Evolutionary conservation across 441 rosid genomes (phyloP).

Genomic region (Biscutella laevigata): DNA sequence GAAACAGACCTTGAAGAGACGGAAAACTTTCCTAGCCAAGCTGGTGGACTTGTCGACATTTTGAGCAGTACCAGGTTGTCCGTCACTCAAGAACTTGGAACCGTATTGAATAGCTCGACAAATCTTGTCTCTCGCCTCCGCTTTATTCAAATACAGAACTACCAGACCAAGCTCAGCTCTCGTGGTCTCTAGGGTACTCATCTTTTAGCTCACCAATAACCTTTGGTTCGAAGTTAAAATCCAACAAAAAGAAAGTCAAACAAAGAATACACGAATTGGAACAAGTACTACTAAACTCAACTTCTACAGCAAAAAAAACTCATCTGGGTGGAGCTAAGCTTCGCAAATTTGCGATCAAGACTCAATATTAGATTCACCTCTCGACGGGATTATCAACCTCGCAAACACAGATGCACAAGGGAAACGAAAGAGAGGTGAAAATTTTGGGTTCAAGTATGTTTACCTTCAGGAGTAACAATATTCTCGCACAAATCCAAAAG

Average conservation of each 20-base stretch:
- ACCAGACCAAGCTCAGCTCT: slow-evolving; percentile 64
- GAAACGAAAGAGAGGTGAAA: no score
- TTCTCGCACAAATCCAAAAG: no score
- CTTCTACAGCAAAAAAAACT: background rate
- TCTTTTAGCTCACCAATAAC: slow-evolving; percentile 12
- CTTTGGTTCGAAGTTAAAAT: background rate
- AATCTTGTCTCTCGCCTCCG: slow-evolving; percentile 76
- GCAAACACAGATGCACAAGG: no score
- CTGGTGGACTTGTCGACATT: slow-evolving; percentile 88
- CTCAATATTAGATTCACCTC: no score
- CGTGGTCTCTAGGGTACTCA: slow-evolving; percentile 54
- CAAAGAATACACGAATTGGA: background rate
- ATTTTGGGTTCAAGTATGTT: no score
- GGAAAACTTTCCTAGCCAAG: slow-evolving; percentile 91
- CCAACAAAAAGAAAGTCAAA: background rate
- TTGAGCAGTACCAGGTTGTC: slow-evolving; percentile 87
- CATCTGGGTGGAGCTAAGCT: background rate
- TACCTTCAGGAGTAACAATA: no score
- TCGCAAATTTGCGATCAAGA: no score
- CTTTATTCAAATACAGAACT: slow-evolving; percentile 55
- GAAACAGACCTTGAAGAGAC: slow-evolving; percentile 67
- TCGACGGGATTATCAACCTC: no score
- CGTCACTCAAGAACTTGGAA: slow-evolving; percentile 79
- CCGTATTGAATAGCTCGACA: slow-evolving; percentile 81
- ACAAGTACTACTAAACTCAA: background rate